phyloP scores from a whole-genome alignment of 805 yeast genomes.

The Kluyveromyces nonfermentans region DNA sequence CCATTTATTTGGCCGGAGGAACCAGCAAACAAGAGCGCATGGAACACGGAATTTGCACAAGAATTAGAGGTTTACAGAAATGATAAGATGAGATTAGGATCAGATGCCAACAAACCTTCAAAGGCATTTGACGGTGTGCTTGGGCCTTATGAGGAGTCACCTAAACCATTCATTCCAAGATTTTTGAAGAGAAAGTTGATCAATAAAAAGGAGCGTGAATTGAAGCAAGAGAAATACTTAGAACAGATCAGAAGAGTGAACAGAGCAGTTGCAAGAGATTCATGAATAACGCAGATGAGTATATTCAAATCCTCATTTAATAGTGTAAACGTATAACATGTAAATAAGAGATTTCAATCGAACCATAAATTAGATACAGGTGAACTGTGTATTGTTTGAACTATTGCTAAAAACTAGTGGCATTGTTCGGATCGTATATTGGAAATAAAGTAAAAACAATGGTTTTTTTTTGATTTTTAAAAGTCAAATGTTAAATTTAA shows the following conservation, averaged over 20 bases:
- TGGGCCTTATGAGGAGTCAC: slow-evolving; percentile 49
- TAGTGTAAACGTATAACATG: slow-evolving; percentile 1
- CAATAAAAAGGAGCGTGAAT: slow-evolving; percentile 32
- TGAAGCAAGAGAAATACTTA: slow-evolving; percentile 8
- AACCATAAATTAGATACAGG: background rate
- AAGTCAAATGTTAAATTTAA: background rate
- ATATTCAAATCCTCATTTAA: background rate
- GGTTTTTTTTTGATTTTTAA: background rate
- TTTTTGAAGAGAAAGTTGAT: slow-evolving; percentile 36
- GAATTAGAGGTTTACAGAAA: slow-evolving; percentile 45
- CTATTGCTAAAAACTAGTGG: background rate
- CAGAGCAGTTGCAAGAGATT: slow-evolving; percentile 5
- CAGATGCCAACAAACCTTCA: slow-evolving; percentile 59
- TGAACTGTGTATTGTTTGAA: background rate
- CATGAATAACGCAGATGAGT: background rate
- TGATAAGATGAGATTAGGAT: slow-evolving; percentile 45
- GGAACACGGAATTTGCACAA: slow-evolving; percentile 34
- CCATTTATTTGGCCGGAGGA: slow-evolving; percentile 93
- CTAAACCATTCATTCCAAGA: slow-evolving; percentile 57
- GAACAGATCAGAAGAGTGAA: slow-evolving; percentile 12
- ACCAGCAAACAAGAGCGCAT: slow-evolving; percentile 35
- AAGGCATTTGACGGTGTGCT: slow-evolving; percentile 63
- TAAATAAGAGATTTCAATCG: background rate
- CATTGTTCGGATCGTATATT: too few relatives aligned
- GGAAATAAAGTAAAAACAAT: background rate